Conservation (phyloP, 1,284 basidiomycete genomes). For the Pholiota adiposa region DNA sequence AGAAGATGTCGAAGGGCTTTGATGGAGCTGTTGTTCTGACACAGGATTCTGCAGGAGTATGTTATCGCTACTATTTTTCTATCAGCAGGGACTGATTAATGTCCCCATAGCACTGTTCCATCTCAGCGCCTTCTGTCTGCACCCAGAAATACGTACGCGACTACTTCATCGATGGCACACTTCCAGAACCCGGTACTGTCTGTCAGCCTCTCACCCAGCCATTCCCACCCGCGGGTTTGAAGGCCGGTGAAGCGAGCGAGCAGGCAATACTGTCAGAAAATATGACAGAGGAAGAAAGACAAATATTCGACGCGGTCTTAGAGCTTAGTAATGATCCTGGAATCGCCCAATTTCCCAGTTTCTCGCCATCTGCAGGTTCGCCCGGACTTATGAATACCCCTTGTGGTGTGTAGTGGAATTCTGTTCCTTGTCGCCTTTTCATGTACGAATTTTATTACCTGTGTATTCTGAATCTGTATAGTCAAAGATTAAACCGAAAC, state of each 20-base stretch:
- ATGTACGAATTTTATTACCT: neutral
- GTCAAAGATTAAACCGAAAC: neutral
- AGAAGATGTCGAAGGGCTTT: constrained; percentile 41
- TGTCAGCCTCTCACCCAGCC: constrained; percentile 36
- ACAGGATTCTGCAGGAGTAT: constrained; percentile 45
- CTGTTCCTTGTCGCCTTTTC: neutral
- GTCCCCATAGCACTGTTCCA: constrained; percentile 41
- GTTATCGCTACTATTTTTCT: constrained; percentile 17
- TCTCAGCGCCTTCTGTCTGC: constrained; percentile 46
- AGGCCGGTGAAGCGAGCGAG: neutral
- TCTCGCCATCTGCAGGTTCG: neutral
- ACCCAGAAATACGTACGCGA: constrained; percentile 41
- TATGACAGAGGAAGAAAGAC: constrained; percentile 10
- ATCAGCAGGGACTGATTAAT: neutral
- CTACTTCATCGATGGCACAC: constrained; percentile 45
- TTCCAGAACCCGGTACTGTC: constrained; percentile 44
- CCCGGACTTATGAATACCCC: neutral
- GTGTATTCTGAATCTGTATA: neutral
- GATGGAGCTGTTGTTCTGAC: constrained; percentile 40
- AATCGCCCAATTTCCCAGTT: neutral
- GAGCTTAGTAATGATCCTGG: constrained; percentile 12
- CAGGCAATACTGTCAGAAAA: neutral
- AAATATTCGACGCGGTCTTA: constrained; percentile 3
- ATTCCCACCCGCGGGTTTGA: constrained; percentile 19
- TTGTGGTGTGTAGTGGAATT: neutral